Evolutionary conservation across 116 monocot species (phyloP).

Genomic region (Cymodocea nodosa): DNA sequence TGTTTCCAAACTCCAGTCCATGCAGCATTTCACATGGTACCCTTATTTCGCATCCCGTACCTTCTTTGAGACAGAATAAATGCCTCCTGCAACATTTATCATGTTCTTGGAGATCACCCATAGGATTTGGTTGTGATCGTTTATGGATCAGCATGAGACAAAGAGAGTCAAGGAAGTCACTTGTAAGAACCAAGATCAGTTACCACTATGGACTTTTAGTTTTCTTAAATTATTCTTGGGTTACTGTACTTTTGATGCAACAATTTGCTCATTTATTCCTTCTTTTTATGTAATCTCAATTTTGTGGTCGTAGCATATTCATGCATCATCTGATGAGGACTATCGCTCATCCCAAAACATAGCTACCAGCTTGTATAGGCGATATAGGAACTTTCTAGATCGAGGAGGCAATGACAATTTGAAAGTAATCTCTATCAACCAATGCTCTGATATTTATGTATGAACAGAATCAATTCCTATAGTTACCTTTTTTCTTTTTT

Average conservation of each 20-base stretch:
- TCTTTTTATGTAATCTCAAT: background rate
- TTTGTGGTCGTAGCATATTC: slow-evolving; percentile 16
- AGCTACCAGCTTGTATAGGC: slow-evolving; percentile 56
- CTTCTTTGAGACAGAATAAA: background rate
- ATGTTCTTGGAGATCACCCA: background rate
- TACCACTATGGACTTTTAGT: no score
- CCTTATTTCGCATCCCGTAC: background rate
- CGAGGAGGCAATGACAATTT: slow-evolving; percentile 71
- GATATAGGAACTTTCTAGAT: slow-evolving; percentile 66
- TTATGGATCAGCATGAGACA: background rate
- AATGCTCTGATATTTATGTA: background rate
- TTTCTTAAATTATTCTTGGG: background rate
- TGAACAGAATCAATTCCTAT: background rate
- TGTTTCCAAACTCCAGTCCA: background rate
- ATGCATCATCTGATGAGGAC: slow-evolving; percentile 75
- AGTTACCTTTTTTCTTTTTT: background rate
- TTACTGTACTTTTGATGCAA: background rate
- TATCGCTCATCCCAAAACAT: slow-evolving; percentile 75
- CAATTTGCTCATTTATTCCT: background rate
- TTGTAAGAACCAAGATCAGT: background rate
- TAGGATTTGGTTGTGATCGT: background rate
- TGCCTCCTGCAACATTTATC: background rate
- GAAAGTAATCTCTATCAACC: slow-evolving; percentile 35
- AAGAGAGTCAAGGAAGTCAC: background rate
- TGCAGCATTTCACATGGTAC: background rate